Percentiles rank a stretch among this genome's conserved stretches.
Conservation (phyloP, 2,329 filamentous ascomycete species). For the Aspergillus neoniger region DNA sequence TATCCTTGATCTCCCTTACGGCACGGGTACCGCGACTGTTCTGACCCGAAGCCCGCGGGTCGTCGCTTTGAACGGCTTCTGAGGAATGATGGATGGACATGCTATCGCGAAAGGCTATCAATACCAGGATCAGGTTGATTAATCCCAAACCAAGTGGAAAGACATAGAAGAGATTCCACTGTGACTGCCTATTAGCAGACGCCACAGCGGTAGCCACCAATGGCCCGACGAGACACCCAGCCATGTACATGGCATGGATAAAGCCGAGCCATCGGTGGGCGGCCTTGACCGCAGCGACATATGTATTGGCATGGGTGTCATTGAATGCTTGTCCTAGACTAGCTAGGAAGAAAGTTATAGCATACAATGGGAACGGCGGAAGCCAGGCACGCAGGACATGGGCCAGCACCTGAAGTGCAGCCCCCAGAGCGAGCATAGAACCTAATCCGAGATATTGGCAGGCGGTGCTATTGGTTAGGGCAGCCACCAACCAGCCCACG, state of each 20-base stretch:
- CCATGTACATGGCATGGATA: slow-evolving; percentile 64
- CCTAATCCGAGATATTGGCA: slow-evolving; percentile 57
- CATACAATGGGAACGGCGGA: slow-evolving; percentile 60
- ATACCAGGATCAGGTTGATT: slow-evolving; percentile 52
- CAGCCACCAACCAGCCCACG: slow-evolving; percentile 61
- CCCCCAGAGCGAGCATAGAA: slow-evolving; percentile 59
- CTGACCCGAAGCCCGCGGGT: neutral
- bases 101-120: slow-evolving; percentile 53
- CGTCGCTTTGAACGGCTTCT: neutral
- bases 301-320: slow-evolving; percentile 65
- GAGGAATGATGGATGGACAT: slow-evolving; percentile 7
- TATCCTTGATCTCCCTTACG: slow-evolving; percentile 28
- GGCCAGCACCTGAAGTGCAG: slow-evolving; percentile 51
- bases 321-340: slow-evolving; percentile 64
- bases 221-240: slow-evolving; percentile 59
- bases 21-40: slow-evolving; percentile 12
- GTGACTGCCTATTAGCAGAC: slow-evolving; percentile 32
- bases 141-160: slow-evolving; percentile 57
- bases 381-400: slow-evolving; percentile 58
- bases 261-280: slow-evolving; percentile 64
- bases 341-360: slow-evolving; percentile 59
- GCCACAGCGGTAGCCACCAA: slow-evolving; percentile 59
- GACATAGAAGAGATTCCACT: slow-evolving; percentile 60
- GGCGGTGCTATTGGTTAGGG: slow-evolving; percentile 53
- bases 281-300: slow-evolving; percentile 54